phyloP scores from a whole-genome alignment of 805 yeast genomes.

The Wickerhamiella dianesei region DNA sequence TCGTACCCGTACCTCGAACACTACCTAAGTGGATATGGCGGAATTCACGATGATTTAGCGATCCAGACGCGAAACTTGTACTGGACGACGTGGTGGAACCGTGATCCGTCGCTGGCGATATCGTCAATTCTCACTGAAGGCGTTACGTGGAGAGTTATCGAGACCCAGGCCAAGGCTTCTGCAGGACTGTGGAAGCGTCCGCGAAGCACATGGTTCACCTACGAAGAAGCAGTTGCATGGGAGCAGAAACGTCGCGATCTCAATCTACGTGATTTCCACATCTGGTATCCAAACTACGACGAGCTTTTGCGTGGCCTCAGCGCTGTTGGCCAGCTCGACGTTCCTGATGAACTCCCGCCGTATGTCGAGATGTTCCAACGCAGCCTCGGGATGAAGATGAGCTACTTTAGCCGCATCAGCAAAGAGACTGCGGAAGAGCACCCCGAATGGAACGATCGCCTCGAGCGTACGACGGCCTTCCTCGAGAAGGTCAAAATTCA shows the following conservation, averaged over 20 bases:
- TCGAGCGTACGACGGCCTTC: conserved; percentile 1
- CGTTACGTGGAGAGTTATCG: conserved; percentile 11
- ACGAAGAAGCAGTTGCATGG: conserved; percentile 8
- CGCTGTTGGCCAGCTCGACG: conserved; percentile 1
- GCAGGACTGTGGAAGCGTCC: conserved; percentile 10
- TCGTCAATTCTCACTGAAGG: conserved; percentile 11
- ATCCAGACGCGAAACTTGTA: conserved; percentile 8
- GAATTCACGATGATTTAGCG: conserved; percentile 5
- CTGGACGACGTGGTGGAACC: conserved; percentile 16
- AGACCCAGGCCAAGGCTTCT: conserved; percentile 11
- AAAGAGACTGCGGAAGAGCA: neutral
- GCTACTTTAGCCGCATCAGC: conserved; percentile 1
- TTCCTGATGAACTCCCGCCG: neutral
- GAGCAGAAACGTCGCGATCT: conserved; percentile 5
- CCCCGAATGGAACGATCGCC: conserved; percentile 3
- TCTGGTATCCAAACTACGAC: conserved; percentile 12
- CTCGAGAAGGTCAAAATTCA: conserved; percentile 1
- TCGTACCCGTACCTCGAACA: conserved; percentile 13
- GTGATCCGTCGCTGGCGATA: conserved; percentile 11
- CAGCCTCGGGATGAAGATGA: conserved; percentile 2
- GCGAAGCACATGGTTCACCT: conserved; percentile 3
- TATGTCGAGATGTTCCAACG: conserved; percentile 2
- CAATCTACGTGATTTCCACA: conserved; percentile 7
- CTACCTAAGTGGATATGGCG: conserved; percentile 6
- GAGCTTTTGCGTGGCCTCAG: conserved; percentile 11